Base-by-base conservation (phyloP, 257 asterid species). In the Salvia rosmarinus region DNA sequence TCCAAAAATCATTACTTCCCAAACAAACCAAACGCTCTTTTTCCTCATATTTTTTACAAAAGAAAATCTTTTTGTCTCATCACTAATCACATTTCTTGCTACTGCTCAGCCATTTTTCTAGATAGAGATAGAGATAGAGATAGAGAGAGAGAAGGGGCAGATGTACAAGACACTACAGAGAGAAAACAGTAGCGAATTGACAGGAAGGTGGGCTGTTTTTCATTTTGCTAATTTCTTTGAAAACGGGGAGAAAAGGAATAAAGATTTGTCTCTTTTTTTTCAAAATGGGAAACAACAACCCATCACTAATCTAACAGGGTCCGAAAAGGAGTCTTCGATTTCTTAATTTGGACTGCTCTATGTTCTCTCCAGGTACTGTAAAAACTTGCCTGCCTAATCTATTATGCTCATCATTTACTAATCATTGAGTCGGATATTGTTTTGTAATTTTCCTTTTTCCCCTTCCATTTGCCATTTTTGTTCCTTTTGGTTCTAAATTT, bases 331-430 rank as follows among this genome's bases (percentile, higher is more conserved):
- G 79, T 67, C 39, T 51, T 9, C 37, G 44, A 58, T 55, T 75
- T 78, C 72, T 64, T 72, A 49, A 49, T 60, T 75, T 60, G 67
- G 76, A 67, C 74, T 47, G 76, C 74, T 68, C 58, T 67, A 44
- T 66, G 68, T 76, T 79, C 47, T 62, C 74, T 70, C 44, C 80
- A 74, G 84, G 84, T 82, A 70, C 55, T 64, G 59, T 39, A 2
- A 50, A 25, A 57, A 25, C 54, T 52, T 50, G 21, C 8, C 66
- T 39, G 10, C 62, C 66, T 50, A n/a, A 66, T 65, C 47, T 68
- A 44, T 64, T 58, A 6, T 10, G 23, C 56, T 69, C 46, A 71
- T 79, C 74, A 77, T 74, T 77, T 72, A 23, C 58, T 57, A 78
- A 77, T 83, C 64, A 83, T 83, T 75, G 81, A 70, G 39, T 54